Conservation (phyloP, 805 yeast species). For the Ogataea minuta region DNA sequence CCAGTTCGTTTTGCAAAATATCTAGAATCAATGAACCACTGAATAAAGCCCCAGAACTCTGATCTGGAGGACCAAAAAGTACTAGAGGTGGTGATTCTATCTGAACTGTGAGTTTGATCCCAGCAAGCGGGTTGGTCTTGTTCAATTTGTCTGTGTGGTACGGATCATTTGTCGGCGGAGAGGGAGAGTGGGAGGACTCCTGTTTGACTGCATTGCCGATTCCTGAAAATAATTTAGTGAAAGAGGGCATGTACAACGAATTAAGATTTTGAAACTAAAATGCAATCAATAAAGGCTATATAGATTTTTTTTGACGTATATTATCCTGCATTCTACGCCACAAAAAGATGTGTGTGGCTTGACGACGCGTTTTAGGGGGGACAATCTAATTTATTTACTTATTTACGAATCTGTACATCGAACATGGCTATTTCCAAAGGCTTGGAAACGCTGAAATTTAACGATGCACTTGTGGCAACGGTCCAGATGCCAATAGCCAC, state of each 20-base stretch:
- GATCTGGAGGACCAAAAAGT: slow-evolving; percentile 73
- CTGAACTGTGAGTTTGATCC: slow-evolving; percentile 47
- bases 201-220: slow-evolving; percentile 13
- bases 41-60: slow-evolving; percentile 81
- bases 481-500: slow-evolving; percentile 56
- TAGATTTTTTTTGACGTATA: background rate
- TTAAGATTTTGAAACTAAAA: background rate
- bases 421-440: slow-evolving; percentile 22
- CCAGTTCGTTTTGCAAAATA: slow-evolving; percentile 34
- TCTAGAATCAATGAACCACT: slow-evolving; percentile 73
- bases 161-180: background rate
- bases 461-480: slow-evolving; percentile 47
- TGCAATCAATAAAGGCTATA: too few relatives aligned
- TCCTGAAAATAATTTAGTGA: slow-evolving; percentile 19
- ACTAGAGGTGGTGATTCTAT: slow-evolving; percentile 92
- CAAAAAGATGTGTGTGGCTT: slow-evolving; percentile 1
- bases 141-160: slow-evolving; percentile 30
- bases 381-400: slow-evolving; percentile 4
- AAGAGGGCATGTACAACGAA: slow-evolving; percentile 12
- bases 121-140: slow-evolving; percentile 24
- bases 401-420: background rate
- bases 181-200: slow-evolving; percentile 1
- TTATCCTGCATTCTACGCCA: slow-evolving; percentile 1
- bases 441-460: slow-evolving; percentile 16
- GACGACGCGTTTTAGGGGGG: slow-evolving; percentile 14